Conservation (phyloP, 2,329 filamentous ascomycete species). For the Pestalotiopsis sp. region DNA sequence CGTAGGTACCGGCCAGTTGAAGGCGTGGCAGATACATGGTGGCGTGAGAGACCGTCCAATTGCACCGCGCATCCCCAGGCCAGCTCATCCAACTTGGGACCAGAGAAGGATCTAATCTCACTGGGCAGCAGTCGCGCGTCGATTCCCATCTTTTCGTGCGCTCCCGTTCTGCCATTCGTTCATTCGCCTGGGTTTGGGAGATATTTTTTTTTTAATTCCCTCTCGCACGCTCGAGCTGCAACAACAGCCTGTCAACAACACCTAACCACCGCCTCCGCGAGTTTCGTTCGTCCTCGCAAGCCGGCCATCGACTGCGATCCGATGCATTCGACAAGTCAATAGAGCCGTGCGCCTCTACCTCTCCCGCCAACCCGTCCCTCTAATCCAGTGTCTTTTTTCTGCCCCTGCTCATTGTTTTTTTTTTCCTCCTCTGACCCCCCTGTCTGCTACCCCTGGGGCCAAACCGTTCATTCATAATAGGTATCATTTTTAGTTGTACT, state of each 20-base stretch:
- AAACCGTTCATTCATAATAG: constrained; percentile 4
- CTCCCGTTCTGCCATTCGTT: not conserved
- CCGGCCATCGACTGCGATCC: constrained; percentile 13
- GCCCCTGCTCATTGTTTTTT: not conserved
- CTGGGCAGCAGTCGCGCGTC: not conserved
- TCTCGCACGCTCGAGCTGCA: not conserved
- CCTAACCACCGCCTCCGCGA: not conserved
- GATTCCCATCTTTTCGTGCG: constrained; percentile 1
- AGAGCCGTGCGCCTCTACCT: constrained; percentile 11
- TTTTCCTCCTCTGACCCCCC: not conserved
- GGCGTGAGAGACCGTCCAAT: constrained; percentile 3
- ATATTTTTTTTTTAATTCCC: not conserved
- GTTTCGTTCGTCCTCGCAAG: not conserved
- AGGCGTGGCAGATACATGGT: not conserved
- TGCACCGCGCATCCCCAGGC: constrained; percentile 5
- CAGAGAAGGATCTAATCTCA: not conserved
- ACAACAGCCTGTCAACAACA: not conserved
- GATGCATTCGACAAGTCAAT: constrained; percentile 16
- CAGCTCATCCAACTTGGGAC: constrained; percentile 7
- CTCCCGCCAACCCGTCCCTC: constrained; percentile 5
- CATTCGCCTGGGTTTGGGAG: not conserved
- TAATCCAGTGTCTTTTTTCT: constrained; percentile 7
- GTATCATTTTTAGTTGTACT: not conserved
- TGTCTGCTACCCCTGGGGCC: not conserved
- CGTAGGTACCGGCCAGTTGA: not conserved